Conservation (phyloP, 2,329 filamentous ascomycete species). For the Aspergillus viridinutans region DNA sequence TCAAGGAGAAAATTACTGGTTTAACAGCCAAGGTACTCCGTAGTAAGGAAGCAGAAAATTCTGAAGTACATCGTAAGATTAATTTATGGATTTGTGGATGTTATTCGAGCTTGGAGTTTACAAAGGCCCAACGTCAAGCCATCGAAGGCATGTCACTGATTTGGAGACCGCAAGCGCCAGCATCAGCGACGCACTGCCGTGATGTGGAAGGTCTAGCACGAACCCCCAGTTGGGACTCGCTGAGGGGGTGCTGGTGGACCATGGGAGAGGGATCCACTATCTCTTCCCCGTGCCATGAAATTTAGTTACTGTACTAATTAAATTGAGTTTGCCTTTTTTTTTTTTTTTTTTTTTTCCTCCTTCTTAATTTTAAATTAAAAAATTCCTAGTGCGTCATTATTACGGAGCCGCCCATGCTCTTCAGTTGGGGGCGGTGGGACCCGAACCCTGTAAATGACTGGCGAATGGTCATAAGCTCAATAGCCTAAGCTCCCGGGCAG, state of each 20-base stretch:
- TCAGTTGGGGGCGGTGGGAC: constrained; percentile 14
- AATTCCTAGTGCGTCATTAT: constrained; percentile 14
- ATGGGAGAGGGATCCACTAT: constrained; percentile 18
- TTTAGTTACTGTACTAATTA: not conserved
- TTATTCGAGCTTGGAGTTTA: not conserved
- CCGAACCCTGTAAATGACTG: constrained; percentile 18
- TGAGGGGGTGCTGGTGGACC: constrained; percentile 24
- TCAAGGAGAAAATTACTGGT: not conserved
- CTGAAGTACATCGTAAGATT: not conserved
- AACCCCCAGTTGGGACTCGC: constrained; percentile 27
- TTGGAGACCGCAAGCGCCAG: constrained; percentile 20
- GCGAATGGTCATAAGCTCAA: constrained; percentile 21
- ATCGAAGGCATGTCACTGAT: constrained; percentile 19
- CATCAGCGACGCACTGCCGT: constrained; percentile 17
- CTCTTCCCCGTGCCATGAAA: constrained; percentile 20
- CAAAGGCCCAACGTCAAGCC: constrained; percentile 8
- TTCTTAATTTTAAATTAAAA: not conserved
- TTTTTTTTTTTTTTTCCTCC: constrained; percentile 12
- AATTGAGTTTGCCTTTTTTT: constrained; percentile 9
- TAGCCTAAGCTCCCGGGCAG: constrained; percentile 23
- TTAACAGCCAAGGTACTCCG: too few species aligned
- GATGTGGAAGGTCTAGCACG: constrained; percentile 18
- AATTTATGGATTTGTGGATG: not conserved
- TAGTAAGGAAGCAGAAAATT: too few species aligned
- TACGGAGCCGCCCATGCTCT: constrained; percentile 16